Evolutionary conservation across 257 asterid species (phyloP).

Genomic region (Cordia subcordata): DNA sequence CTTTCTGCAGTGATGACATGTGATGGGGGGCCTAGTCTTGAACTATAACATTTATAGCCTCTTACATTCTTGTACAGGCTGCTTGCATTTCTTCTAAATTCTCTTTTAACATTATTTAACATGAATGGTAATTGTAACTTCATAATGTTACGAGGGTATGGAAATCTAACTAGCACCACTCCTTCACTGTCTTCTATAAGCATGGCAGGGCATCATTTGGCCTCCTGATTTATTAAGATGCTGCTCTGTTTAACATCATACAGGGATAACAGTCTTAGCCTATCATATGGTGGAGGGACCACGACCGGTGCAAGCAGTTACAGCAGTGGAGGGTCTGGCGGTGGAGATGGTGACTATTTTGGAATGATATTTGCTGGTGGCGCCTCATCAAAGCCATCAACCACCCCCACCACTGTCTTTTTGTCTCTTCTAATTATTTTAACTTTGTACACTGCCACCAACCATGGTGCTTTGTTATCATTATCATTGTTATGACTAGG

Average conservation of each 20-base stretch:
- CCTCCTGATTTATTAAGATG: not conserved
- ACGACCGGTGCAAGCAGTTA: slow-evolving; percentile 11
- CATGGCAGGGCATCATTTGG: not conserved
- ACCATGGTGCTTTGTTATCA: slow-evolving; percentile 12
- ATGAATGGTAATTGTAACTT: too few species aligned
- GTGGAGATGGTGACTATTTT: slow-evolving; percentile 14
- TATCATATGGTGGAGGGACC: slow-evolving; percentile 15
- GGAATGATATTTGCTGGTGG: slow-evolving; percentile 24
- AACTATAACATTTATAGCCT: not conserved
- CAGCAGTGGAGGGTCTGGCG: slow-evolving; percentile 9
- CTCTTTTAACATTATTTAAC: not conserved
- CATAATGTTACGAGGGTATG: too few species aligned
- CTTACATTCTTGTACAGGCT: not conserved
- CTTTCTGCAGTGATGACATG: not conserved
- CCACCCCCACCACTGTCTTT: slow-evolving; percentile 6
- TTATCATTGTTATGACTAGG: slow-evolving; percentile 3
- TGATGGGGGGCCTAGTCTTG: not conserved
- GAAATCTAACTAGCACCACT: too few species aligned
- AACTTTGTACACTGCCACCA: slow-evolving; percentile 14
- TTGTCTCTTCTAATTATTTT: slow-evolving; percentile 13
- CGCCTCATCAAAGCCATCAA: slow-evolving; percentile 11
- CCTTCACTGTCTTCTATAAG: not conserved
- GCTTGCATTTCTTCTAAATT: not conserved
- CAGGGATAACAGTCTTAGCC: slow-evolving; percentile 17
- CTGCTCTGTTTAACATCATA: not conserved